phyloP scores from a whole-genome alignment of 495 filamentous ascomycete species.

The Glarea lozoyensis region DNA sequence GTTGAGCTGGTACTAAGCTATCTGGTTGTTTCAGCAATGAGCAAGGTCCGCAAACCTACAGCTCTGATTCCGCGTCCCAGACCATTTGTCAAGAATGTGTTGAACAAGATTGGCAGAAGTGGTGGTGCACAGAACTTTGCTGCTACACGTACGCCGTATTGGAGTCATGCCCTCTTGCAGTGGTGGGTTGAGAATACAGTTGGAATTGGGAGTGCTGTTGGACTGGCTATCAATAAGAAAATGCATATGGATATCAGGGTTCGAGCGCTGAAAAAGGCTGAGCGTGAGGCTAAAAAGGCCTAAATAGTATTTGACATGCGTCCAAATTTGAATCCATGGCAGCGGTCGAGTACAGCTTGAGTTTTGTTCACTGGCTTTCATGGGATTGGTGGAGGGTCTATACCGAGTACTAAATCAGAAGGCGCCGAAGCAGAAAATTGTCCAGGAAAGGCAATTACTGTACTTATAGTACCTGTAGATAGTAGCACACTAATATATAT shows the following conservation, averaged over 20 bases:
- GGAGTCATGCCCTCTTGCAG: conserved; percentile 83
- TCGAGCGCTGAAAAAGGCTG: conserved; percentile 81
- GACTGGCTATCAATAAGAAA: conserved; percentile 57
- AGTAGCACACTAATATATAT: too few species aligned
- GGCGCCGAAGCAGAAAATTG: too few species aligned
- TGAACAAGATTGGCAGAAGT: conserved; percentile 73
- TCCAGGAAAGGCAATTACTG: too few species aligned
- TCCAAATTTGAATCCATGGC: too few species aligned
- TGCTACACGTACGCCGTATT: conserved; percentile 84
- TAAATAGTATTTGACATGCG: too few species aligned
- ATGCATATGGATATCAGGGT: conserved; percentile 85
- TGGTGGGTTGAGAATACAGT: conserved; percentile 68
- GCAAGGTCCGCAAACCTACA: conserved; percentile 76
- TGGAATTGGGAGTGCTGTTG: conserved; percentile 53
- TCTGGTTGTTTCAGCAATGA: conserved; percentile 91
- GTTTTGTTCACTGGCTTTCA: too few species aligned
- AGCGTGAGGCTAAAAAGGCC: conserved; percentile 65
- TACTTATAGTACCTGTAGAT: too few species aligned
- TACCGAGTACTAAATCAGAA: too few species aligned
- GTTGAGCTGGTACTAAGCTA: conserved; percentile 85
- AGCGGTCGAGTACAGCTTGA: too few species aligned
- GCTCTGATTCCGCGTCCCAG: conserved; percentile 71
- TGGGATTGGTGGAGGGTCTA: too few species aligned
- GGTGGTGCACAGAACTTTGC: conserved; percentile 66
- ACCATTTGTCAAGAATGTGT: conserved; percentile 67